Conservation (phyloP, 225 moss, liverwort and hornwort species). For the Bryum argenteum region DNA sequence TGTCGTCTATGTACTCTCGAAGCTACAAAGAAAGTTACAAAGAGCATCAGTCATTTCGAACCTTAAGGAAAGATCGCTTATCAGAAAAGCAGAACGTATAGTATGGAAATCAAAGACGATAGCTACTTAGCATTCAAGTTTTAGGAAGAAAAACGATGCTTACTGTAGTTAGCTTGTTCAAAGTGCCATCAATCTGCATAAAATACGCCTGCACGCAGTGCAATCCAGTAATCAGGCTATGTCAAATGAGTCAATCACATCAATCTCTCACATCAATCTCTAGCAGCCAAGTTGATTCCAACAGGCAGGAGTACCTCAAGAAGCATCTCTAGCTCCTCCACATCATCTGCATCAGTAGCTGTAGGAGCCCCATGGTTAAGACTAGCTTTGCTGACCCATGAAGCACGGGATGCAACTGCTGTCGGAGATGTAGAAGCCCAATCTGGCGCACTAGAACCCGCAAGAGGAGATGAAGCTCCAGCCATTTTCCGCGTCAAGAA, state of each 20-base stretch:
- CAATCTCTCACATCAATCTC: conserved; percentile 2
- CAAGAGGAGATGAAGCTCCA: conserved; percentile 68
- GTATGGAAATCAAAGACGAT: not conserved
- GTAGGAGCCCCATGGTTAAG: conserved; percentile 81
- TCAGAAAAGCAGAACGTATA: conserved; percentile 2
- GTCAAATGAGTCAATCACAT: too few species aligned
- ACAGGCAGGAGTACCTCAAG: conserved; percentile 66
- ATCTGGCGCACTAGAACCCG: conserved; percentile 50
- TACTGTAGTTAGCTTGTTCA: conserved; percentile 98
- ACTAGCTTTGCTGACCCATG: conserved; percentile 87
- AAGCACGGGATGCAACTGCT: conserved; percentile 84
- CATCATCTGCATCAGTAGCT: conserved; percentile 89
- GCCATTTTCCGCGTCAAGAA: conserved; percentile 85
- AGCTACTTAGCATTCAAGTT: conserved; percentile 3
- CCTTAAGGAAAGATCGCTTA: not conserved
- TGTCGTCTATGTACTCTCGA: conserved; percentile 97
- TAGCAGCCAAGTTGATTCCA: conserved; percentile 8
- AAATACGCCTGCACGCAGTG: conserved; percentile 84
- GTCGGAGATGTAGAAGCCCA: conserved; percentile 90
- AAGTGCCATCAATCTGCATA: conserved; percentile 98
- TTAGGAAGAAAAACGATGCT: conserved; percentile 31
- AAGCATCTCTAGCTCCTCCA: conserved; percentile 96
- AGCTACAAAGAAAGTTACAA: conserved; percentile 52
- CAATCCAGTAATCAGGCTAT: conserved; percentile 24
- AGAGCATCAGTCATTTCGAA: conserved; percentile 26